Percentiles rank a stretch among this genome's conserved stretches.
These are phyloP conservation scores for Fusarium torreyae DNA, from an alignment of 2,329 filamentous ascomycete genomes.

Conservation along the genomic window DNA sequence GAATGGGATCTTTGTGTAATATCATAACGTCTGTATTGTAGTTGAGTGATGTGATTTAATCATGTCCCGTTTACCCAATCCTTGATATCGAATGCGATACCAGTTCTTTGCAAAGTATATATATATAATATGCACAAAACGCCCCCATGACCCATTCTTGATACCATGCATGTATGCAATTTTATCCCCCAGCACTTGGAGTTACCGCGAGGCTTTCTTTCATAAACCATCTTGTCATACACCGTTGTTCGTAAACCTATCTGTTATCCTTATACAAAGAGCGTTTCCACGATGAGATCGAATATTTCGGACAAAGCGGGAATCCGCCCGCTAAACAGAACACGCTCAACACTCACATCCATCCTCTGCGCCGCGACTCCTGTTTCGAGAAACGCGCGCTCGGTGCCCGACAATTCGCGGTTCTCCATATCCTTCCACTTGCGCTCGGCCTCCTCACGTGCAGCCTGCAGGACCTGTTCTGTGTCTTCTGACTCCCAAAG, in stretches of 20 bases:
- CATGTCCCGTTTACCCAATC: constrained; percentile 43
- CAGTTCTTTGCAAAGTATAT: constrained; percentile 12
- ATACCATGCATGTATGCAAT: constrained; percentile 24
- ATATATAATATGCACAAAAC: constrained; percentile 30
- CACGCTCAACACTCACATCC: constrained; percentile 52
- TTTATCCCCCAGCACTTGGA: constrained; percentile 27
- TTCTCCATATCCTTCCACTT: constrained; percentile 79
- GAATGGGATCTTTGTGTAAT: constrained; percentile 37
- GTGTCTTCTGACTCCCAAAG: constrained; percentile 83
- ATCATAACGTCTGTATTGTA: constrained; percentile 50
- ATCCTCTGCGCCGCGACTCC: constrained; percentile 57
- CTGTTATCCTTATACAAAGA: constrained; percentile 56
- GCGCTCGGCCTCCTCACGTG: constrained; percentile 79
- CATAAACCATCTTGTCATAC: constrained; percentile 26
- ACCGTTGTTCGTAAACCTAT: constrained; percentile 26
- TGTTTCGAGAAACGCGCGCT: constrained; percentile 71
- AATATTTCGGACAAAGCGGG: constrained; percentile 62
- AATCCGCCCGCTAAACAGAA: constrained; percentile 53
- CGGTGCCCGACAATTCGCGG: constrained; percentile 67
- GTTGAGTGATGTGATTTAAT: constrained; percentile 34
- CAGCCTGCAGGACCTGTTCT: constrained; percentile 76
- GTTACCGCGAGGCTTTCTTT: constrained; percentile 33
- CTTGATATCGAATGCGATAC: constrained; percentile 24
- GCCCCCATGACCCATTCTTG: constrained; percentile 22
- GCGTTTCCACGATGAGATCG: constrained; percentile 62